Base-by-base conservation (phyloP, 176 grass and related monocot species). In the Leersia perrieri region DNA sequence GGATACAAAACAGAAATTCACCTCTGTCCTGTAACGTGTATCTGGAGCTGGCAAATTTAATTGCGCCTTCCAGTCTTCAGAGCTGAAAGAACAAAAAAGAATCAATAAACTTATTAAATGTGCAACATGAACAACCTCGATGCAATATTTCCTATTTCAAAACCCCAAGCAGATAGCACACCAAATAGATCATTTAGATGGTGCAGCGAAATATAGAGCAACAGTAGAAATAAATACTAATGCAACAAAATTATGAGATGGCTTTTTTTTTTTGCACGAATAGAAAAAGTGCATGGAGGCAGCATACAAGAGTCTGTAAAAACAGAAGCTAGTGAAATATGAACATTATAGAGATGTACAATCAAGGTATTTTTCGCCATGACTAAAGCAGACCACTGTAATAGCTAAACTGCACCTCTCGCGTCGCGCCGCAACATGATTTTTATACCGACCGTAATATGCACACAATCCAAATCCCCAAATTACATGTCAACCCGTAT, bases 21-120 rank as follows among this genome's bases (percentile, higher is more conserved):
- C 91, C 82, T 93, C 91, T 63, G 85, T 93, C 82, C 51, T 88
- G 57, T 72, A 88, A 63, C 84, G 88, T 61, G 82, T 88, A 82
- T 93, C 91, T 49, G 73, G 80, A 85, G 88, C 84, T 62, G 88
- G 91, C 82, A 93, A 83, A 63, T 93, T 93, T 57, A 93, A 64
- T 26, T 88, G 84, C 30, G 91, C 76, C 53, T 90, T 93, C 91
- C 91, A 90, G 72, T 90, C 88, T 90, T 90, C 68, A 51, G 88
- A 88, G 45, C 81, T 90, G 82, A 81, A 90, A 87, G 15, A 31
- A 40, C 55, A 3, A 79, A 41, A 49, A 9, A 47, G 66, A 83
- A n/a, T n/a, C n/a, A n/a, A n/a, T n/a, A n/a, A 66, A 30, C 11
- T 65, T 29, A 31, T 4, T 61, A 61, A 41, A 33, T 5, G 62